phyloP scores from a whole-genome alignment of 148 eudicot species.

The Rhododendron molle region DNA sequence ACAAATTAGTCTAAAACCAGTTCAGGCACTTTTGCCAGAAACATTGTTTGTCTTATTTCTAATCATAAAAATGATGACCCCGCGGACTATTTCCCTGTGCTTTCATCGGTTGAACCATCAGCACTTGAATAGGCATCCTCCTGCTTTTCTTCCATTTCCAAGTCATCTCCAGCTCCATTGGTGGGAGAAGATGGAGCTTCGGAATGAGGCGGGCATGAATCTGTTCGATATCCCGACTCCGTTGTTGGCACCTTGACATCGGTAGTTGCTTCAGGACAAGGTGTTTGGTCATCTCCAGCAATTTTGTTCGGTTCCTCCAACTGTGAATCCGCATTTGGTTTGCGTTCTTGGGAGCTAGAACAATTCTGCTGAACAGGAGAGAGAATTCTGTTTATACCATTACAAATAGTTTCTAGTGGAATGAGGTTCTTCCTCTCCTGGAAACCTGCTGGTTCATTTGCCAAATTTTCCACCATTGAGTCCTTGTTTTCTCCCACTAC shows the following conservation, averaged over 20 bases:
- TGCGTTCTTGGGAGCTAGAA: not conserved
- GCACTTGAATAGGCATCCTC: slow-evolving; percentile 4
- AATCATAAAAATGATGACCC: slow-evolving; percentile 25
- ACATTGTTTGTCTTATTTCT: not conserved
- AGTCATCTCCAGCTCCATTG: slow-evolving; percentile 17
- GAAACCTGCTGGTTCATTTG: slow-evolving; percentile 29
- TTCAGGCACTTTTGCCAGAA: not conserved
- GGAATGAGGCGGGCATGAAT: not conserved
- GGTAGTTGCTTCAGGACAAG: slow-evolving; percentile 3
- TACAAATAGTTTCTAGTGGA: slow-evolving; percentile 29
- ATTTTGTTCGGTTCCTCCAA: not conserved
- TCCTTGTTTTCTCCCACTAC: slow-evolving; percentile 35
- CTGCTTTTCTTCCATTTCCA: slow-evolving; percentile 29
- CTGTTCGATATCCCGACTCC: slow-evolving; percentile 8
- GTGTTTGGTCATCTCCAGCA: slow-evolving; percentile 7
- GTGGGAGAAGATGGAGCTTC: slow-evolving; percentile 7
- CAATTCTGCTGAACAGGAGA: slow-evolving; percentile 13
- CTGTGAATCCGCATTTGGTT: slow-evolving; percentile 2
- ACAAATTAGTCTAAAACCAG: not conserved
- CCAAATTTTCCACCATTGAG: slow-evolving; percentile 28
- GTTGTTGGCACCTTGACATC: slow-evolving; percentile 1
- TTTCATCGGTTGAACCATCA: slow-evolving; percentile 11
- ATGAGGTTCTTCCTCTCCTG: slow-evolving; percentile 34
- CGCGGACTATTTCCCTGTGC: slow-evolving; percentile 9
- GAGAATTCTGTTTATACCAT: slow-evolving; percentile 37